Base-by-base conservation (phyloP, 2,329 filamentous ascomycete genomes). In the Pseudophaeomoniella oleicola region DNA sequence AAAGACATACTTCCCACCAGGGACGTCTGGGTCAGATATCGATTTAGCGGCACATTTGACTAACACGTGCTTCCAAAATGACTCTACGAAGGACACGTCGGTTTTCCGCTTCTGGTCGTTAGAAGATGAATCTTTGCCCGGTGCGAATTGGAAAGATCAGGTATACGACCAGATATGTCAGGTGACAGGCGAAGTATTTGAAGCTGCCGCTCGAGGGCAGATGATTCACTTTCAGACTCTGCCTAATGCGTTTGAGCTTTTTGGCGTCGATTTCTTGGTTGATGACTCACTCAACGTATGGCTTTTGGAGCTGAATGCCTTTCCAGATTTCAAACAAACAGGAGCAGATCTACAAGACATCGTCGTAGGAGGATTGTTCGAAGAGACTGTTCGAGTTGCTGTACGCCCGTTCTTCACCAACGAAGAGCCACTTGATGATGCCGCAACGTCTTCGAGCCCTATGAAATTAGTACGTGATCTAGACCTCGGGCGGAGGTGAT, bases 291-390 rank as follows among this genome's bases (percentile, higher is more conserved):
- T 75, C 0, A 66, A 51, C 3, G 72, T 75, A 3, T 94, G 78
- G 75, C 55, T 98, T 50, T 63, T 98, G 39, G 90, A 98, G 63
- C 73, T 93, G 19, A 98, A 98, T 63, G 84, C 88, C 0, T 98
- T 93, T 59, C 90, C 90, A 6, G 90, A 98, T 61, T 96, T 96
- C 53, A 77, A 72, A 51, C 88, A 96, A 71, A 94, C 86, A 12
- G 90, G 90, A 0, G 69, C 70, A 5, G 78, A 81, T 39, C 58
- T 93, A 44, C 74, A 69, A 52, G 71, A 60, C 31, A 45, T 62
- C 0, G 58, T 96, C 30, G 78, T 98, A 16, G 71, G 66, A 14
- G 80, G 77, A 5, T 66, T 98, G 46, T 90, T 92, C 19, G 32
- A 34, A 9, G 32, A 18, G 19, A 17, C 14, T 17, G 13, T 34